Conservation (phyloP, 2,329 filamentous ascomycete genomes). For the Colletotrichum simmondsii region DNA sequence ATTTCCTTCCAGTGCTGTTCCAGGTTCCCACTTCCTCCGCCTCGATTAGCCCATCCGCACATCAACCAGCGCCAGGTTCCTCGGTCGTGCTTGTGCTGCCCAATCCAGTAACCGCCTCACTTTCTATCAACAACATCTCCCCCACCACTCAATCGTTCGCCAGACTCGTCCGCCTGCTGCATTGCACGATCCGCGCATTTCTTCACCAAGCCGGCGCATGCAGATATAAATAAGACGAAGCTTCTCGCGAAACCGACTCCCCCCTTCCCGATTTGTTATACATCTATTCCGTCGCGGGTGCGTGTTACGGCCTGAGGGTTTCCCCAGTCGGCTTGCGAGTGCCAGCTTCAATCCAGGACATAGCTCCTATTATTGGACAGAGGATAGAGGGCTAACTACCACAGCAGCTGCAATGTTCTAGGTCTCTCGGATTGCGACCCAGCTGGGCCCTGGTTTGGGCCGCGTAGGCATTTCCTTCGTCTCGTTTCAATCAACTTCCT, state of each 20-base stretch:
- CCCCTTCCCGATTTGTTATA: background rate
- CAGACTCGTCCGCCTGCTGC: slow-evolving; percentile 15
- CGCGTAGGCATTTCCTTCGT: slow-evolving; percentile 33
- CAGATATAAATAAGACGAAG: slow-evolving; percentile 8
- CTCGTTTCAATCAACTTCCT: slow-evolving; percentile 8
- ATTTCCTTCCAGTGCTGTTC: background rate
- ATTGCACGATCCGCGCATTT: slow-evolving; percentile 3
- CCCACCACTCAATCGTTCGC: slow-evolving; percentile 21
- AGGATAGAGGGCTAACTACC: slow-evolving; percentile 26
- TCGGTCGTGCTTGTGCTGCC: slow-evolving; percentile 26
- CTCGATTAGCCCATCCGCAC: slow-evolving; percentile 1
- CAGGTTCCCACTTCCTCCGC: slow-evolving; percentile 12
- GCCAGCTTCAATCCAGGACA: slow-evolving; percentile 26
- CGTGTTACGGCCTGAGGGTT: slow-evolving; percentile 25
- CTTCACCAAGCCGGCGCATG: background rate
- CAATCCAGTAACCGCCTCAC: slow-evolving; percentile 34
- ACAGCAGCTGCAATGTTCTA: slow-evolving; percentile 46
- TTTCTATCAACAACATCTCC: slow-evolving; percentile 34
- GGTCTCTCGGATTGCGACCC: slow-evolving; percentile 46
- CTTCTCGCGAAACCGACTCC: background rate
- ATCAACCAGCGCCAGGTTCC: slow-evolving; percentile 14
- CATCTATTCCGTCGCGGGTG: slow-evolving; percentile 18
- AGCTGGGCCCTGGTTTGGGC: slow-evolving; percentile 46
- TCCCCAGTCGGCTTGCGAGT: slow-evolving; percentile 28
- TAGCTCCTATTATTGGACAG: slow-evolving; percentile 2